These are phyloP conservation scores for Olyra latifolia DNA, from an alignment of 176 grass and related monocot genomes.

Conservation along the genomic window DNA sequence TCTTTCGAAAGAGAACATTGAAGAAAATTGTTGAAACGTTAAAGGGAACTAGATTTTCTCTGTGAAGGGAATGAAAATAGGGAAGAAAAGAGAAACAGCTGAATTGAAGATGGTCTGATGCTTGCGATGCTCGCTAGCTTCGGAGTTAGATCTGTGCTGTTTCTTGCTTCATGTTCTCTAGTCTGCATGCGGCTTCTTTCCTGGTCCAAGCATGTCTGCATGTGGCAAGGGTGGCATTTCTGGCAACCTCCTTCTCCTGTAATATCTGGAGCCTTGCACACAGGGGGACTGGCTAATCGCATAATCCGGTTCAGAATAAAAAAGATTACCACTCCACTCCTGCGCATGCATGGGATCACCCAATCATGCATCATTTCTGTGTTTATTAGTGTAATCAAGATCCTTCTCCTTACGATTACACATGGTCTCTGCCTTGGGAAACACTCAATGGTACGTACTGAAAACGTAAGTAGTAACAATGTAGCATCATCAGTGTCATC, in stretches of 20 bases:
- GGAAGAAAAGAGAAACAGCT: no score
- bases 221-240: neutral
- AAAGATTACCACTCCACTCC: neutral
- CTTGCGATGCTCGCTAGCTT: neutral
- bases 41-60: no score
- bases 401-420: neutral
- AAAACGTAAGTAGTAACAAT: neutral
- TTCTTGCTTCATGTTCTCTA: neutral
- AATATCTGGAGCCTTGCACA: neutral
- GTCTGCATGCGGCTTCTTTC: neutral
- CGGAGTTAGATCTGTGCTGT: neutral
- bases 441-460: no score
- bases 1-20: no score
- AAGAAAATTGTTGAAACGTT: no score
- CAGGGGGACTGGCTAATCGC: neutral
- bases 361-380: neutral
- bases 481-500: neutral
- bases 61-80: no score
- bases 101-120: no score
- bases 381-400: neutral
- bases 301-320: neutral
- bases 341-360: neutral
- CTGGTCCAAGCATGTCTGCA: neutral
- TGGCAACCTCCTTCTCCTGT: neutral
- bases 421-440: neutral